Base-by-base conservation (phyloP, 2,329 filamentous ascomycete species). In the Diaporthe capsici region DNA sequence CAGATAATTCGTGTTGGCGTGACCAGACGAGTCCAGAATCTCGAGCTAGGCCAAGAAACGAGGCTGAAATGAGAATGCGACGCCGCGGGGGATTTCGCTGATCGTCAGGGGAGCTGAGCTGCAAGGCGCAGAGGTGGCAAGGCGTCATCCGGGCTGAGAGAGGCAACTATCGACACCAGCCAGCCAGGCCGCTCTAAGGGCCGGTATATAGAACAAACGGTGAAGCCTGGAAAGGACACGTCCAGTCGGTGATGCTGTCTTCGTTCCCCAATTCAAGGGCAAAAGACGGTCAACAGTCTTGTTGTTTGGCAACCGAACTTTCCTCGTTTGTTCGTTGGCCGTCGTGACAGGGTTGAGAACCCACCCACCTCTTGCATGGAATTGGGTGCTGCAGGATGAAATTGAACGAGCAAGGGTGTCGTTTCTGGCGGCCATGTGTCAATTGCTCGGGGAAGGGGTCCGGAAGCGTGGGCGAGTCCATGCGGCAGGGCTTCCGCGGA, bases 361-460 rank as follows among this genome's bases (percentile, higher is more conserved):
- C 71, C 71, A 73, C 57, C 17, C 55, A 53, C 47, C 47, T 61
- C 51, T 39, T 71, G 68, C 55, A 60, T 71, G 68, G 42, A 73
- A n/a, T 74, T 68, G 74, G 68, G 58, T 72, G 75, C 72, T 76
- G 75, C 75, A 67, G 72, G 49, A 71, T 73, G 65, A 72, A 76
- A 74, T 73, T 76, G 75, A 70, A 42, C 44, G 55, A 57, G 61
- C 72, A 55, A 70, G 72, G 75, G 60, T 51, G 47, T 76, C 34
- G 67, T 76, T 75, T 76, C 67, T 71, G 71, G 75, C 72, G 65
- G 72, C 75, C 75, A 77, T 77, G 76, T 77, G 76, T 77, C 76
- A 75, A 75, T 65, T 51, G 55, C 67, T 71, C 75, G 73, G 75
- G 75, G 75, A 76, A 75, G 28, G 70, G 63, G 49, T 68, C 76